phyloP scores from a whole-genome alignment of 257 asterid species.

The Anisodus acutangulus region DNA sequence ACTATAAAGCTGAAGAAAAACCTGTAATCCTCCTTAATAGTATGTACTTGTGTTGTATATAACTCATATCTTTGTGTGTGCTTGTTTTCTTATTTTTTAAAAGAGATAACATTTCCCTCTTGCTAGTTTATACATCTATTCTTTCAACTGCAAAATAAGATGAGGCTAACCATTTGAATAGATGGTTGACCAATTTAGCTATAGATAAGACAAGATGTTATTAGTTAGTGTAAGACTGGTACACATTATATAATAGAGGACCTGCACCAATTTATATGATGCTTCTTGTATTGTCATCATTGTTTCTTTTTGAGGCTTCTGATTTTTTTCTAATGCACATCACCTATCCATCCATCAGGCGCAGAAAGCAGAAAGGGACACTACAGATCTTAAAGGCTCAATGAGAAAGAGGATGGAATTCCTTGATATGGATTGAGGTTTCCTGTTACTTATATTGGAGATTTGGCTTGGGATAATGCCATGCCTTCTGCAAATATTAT shows the following conservation, averaged over 20 bases:
- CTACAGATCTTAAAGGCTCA: conserved; percentile 85
- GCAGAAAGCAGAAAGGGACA: conserved; percentile 84
- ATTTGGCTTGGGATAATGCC: conserved; percentile 28
- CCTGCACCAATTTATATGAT: not conserved
- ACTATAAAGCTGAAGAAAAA: conserved; percentile 2
- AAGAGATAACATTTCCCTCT: not conserved
- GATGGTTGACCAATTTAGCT: not conserved
- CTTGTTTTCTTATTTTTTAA: too few relatives aligned
- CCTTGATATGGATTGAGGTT: conserved; percentile 82
- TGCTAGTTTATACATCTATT: not conserved
- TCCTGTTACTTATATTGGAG: conserved; percentile 20
- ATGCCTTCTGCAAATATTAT: conserved; percentile 47
- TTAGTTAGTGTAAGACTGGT: not conserved
- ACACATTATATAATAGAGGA: not conserved
- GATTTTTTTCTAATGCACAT: not conserved
- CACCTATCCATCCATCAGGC: conserved; percentile 58
- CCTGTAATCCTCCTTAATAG: not conserved
- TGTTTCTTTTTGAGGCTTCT: not conserved
- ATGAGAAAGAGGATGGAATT: conserved; percentile 97
- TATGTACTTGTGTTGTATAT: not conserved
- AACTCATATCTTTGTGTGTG: not conserved
- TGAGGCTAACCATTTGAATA: not conserved
- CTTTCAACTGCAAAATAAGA: not conserved
- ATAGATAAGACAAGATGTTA: not conserved
- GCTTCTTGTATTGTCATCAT: not conserved